Evolutionary conservation across 352 stramenopile genomes (phyloP), one percentile per base, ranked within the genome.

Genomic region (Globisporangium splendens): DNA sequence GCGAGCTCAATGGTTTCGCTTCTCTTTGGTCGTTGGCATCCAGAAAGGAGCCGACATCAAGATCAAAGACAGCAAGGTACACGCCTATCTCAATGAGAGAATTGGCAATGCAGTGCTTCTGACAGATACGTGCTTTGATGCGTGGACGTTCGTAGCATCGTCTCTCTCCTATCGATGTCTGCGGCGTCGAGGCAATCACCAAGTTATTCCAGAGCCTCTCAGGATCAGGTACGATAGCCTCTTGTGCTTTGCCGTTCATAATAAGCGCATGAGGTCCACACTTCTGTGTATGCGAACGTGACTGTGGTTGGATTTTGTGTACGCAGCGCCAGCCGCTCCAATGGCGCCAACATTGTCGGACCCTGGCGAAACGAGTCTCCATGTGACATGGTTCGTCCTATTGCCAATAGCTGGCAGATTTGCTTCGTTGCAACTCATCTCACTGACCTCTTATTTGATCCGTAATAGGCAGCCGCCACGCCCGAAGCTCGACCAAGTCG

Each of bases 131-230:
- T 8, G 28, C 28, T 35, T 5, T 31, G 5, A 31, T 31, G 24
- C 24, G 24, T 5, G 24, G 5, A 31, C 24, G 24, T 2, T 31
- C 24, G n/a, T 46, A 91, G 82, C 78, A 88, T 50, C 67, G 72
- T 4, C 63, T 86, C 15, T 89, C 75, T 20, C 66, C 82, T 8
- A 66, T 91, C 2, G 79, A 91, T 22, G 77, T 91, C n/a, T 78
- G 69, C 47, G 72, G 67, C 3, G 68, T 59, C 17, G 65, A 76
- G 22, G 60, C 60, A 28, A 77, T 91, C 39, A 63, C 77, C 20
- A 56, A 67, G 18, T 46, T 76, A 3, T 89, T 89, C 46, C 69
- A 67, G 53, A 65, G 44, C 11, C 61, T 84, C 11, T 54, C 56
- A 11, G 77, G 75, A 21, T 72, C 69, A 10, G 55, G 79, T 89